A percentile compares a stretch with the other conserved stretches of the same genome.
These are phyloP conservation scores for Bruguiera hainesii DNA, from an alignment of 441 rosid species.

Conservation along the genomic window DNA sequence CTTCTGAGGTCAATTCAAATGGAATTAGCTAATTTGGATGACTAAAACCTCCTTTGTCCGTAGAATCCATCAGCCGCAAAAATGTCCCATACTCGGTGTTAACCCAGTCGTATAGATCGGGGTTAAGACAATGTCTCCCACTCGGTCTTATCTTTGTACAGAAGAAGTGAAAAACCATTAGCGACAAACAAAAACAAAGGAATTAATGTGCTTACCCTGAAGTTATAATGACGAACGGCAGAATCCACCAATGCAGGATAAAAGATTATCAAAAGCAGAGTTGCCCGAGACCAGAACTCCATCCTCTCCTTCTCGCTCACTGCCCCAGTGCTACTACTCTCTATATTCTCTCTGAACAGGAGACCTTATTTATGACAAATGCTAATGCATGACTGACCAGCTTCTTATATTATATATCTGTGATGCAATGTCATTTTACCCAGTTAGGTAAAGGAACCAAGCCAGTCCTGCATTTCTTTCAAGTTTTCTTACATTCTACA, in stretches of 20 bases:
- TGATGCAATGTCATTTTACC: conserved; percentile 54
- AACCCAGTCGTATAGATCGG: too few species aligned
- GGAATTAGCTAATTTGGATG: too few species aligned
- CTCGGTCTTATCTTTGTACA: too few species aligned
- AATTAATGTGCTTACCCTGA: conserved; percentile 45
- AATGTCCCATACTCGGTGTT: too few species aligned
- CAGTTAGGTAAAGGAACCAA: conserved; percentile 46
- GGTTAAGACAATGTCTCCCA: too few species aligned
- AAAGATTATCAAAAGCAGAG: conserved; percentile 32
- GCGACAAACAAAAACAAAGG: background rate
- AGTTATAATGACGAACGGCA: conserved; percentile 49
- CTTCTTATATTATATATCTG: conserved; percentile 17
- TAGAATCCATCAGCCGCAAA: too few species aligned
- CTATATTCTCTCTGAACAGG: conserved; percentile 3
- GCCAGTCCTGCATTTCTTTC: conserved; percentile 7
- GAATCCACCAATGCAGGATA: conserved; percentile 43
- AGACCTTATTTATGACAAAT: conserved; percentile 3
- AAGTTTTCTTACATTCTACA: conserved; percentile 52
- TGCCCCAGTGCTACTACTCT: background rate
- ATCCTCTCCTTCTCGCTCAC: conserved; percentile 16
- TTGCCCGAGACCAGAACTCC: conserved; percentile 13
- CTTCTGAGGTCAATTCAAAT: too few species aligned
- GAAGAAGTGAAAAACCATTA: too few species aligned
- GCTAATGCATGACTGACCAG: conserved; percentile 16
- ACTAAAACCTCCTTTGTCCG: too few species aligned